Evolutionary conservation across 306 rosid genomes (phyloP), one percentile per base, ranked within the genome.

Genomic region (Cicer yamashitae): DNA sequence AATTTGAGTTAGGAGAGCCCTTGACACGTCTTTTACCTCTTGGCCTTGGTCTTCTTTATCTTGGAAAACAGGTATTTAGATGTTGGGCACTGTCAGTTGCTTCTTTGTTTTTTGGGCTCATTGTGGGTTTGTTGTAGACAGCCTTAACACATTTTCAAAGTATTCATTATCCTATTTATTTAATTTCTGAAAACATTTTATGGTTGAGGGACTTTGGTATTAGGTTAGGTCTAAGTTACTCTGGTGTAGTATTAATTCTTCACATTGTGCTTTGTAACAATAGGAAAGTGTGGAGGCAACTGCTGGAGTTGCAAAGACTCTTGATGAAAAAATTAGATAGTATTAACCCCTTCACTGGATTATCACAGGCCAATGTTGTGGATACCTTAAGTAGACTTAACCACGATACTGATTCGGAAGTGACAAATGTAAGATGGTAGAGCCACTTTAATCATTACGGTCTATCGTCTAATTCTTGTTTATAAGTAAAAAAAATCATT

Each of bases 261-360:
- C 44, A 15, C 56, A 51, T 56, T 37, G 34, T 73, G 41, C 59
- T 75, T 62, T 61, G 38, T 63, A 52, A 60, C 56, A 70, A 61
- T 90, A 93, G 98, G 98, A 94, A 53, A 89, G 84, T 54, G 96
- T 92, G 71, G 97, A 91, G 88, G 97, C 93, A 74, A 94, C 96
- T 14, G 93, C 96, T 1, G 96, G 89, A 82, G 97, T 91, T 66
- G 89, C 97, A 56, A 94, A 94, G 88, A 91, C 96, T 15, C 88
- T 94, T 60, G 78, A 90, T 81, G 97, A 90, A 82, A 94, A 94
- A 82, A 90, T 91, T 68, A 89, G 96, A 65, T 89, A 89, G 88
- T 83, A 94, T 56, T 20, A 73, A 18, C 79, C 72, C 15, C 8
- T 70, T 76, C 63, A 75, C 37, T 69, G 52, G 53, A 58, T 67